phyloP scores from a whole-genome alignment of 1,139 yeast genomes.

The Zygosaccharomyces pseudobailii region DNA sequence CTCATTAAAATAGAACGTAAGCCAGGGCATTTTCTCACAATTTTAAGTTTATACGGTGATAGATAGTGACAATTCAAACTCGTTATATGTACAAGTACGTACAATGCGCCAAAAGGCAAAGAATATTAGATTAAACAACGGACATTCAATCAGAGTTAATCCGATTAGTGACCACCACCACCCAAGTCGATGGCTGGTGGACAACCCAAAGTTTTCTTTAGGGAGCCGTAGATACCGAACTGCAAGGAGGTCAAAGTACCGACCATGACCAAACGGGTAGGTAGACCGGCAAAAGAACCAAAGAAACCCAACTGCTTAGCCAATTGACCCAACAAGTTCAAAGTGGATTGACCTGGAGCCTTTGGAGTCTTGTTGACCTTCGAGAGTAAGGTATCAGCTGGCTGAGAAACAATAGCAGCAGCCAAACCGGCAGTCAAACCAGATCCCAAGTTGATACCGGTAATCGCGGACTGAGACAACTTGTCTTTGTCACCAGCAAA shows the following conservation, averaged over 20 bases:
- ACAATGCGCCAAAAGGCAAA: constrained; percentile 4
- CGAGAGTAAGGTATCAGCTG: constrained; percentile 85
- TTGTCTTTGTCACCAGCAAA: constrained; percentile 63
- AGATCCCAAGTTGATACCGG: constrained; percentile 69
- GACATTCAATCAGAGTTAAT: not conserved
- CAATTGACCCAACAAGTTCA: constrained; percentile 73
- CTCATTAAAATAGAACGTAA: too few relatives aligned
- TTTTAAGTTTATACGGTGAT: not conserved
- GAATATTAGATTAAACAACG: constrained; percentile 10
- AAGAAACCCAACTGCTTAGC: constrained; percentile 78
- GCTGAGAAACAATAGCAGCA: constrained; percentile 85
- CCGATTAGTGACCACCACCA: constrained; percentile 39
- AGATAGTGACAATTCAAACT: not conserved
- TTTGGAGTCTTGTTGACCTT: constrained; percentile 89
- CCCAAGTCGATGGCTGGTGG: constrained; percentile 67
- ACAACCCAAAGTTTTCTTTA: constrained; percentile 69
- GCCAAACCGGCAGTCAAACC: constrained; percentile 91
- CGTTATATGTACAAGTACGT: constrained; percentile 6
- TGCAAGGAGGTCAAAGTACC: constrained; percentile 88
- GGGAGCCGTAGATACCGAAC: constrained; percentile 82
- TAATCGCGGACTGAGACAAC: constrained; percentile 49
- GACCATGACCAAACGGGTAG: constrained; percentile 86
- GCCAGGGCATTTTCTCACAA: too few relatives aligned
- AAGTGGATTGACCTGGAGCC: constrained; percentile 86
- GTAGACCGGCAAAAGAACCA: constrained; percentile 85